These are phyloP conservation scores for Candida sp. DNA, from an alignment of 1,139 yeast species.

Conservation along the genomic window DNA sequence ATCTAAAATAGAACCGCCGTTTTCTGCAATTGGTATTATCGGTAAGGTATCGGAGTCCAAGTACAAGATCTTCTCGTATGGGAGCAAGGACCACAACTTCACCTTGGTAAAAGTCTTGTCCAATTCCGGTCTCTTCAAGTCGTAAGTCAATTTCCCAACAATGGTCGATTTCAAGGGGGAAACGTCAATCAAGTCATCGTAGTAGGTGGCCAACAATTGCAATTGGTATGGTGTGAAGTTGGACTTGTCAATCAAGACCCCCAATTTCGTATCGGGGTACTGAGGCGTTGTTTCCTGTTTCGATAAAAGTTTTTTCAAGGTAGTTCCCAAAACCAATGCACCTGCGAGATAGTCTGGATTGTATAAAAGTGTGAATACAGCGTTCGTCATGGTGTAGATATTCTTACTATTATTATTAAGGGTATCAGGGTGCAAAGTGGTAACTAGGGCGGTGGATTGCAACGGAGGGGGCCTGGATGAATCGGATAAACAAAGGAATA, in stretches of 20 bases:
- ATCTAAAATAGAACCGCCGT: conserved; percentile 40
- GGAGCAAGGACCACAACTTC: conserved; percentile 64
- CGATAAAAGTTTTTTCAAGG: conserved; percentile 24
- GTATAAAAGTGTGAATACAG: conserved; percentile 71
- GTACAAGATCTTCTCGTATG: conserved; percentile 66
- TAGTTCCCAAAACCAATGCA: conserved; percentile 64
- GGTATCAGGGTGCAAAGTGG: neutral
- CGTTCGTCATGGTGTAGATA: conserved; percentile 33
- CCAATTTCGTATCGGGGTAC: conserved; percentile 20
- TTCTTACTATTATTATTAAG: neutral
- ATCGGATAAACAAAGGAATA: neutral
- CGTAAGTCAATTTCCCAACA: conserved; percentile 27
- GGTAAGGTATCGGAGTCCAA: conserved; percentile 88
- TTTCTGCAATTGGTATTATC: conserved; percentile 37
- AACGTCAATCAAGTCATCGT: conserved; percentile 37
- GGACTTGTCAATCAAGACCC: conserved; percentile 39
- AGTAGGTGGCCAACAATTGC: conserved; percentile 26
- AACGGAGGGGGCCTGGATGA: neutral
- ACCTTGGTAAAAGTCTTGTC: conserved; percentile 74
- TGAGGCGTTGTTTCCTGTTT: conserved; percentile 1
- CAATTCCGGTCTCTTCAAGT: conserved; percentile 76
- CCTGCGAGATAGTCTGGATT: conserved; percentile 77
- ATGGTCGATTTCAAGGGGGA: conserved; percentile 30
- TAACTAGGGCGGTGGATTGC: neutral
- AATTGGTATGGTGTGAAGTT: conserved; percentile 32